Evolutionary conservation across 371 early-diverging fungal species (phyloP), one percentile per base, ranked within the genome.

Genomic region (Sporodiniella umbellata): DNA sequence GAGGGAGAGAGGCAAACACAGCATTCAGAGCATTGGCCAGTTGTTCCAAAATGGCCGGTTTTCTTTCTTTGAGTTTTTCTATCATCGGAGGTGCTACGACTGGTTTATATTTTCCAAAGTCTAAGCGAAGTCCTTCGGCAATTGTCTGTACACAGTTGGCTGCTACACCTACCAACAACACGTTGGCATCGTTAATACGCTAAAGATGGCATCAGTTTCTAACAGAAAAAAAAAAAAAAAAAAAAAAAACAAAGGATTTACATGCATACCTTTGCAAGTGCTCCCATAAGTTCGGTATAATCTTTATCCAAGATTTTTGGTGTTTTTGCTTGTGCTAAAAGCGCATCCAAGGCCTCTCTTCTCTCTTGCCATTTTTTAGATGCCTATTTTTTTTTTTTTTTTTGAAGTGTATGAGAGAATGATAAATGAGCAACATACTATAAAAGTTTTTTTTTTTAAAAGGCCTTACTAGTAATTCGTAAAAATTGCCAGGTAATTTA

Each of bases 291-390:
- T 50, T 96, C 95, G 21, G 83, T 71, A 31, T 87, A 88, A 53
- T 90, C 89, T 12, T 81, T 65, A 44, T 92, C 92, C 25, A 82
- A 78, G 33, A 95, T 78, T 45, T 88, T 89, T 2, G 90, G 89
- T 3, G 84, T 70, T 50, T 90, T 88, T 31, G 90, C 72, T 12
- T 88, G 51, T 30, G 60, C 79, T 7, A 88, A 47, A 19, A 98
- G 62, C 8, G 67, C 80, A 42, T 94, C 93, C 33, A 97, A 63
- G 0, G 87, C 93, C 51, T 96, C 97, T 63, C 93, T 92, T 61
- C 98, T 80, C 60, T 96, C 96, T 61, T 94, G 86, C 99, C 99
- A 98, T 55, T 96, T 96, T 39, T 87, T 77, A 3, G 96, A 92
- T 1, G 66, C 75, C 81, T 87, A 58, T 0, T 60, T 7, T 7